phyloP scores from a whole-genome alignment of 257 asterid species.

The Solanum arcanum region DNA sequence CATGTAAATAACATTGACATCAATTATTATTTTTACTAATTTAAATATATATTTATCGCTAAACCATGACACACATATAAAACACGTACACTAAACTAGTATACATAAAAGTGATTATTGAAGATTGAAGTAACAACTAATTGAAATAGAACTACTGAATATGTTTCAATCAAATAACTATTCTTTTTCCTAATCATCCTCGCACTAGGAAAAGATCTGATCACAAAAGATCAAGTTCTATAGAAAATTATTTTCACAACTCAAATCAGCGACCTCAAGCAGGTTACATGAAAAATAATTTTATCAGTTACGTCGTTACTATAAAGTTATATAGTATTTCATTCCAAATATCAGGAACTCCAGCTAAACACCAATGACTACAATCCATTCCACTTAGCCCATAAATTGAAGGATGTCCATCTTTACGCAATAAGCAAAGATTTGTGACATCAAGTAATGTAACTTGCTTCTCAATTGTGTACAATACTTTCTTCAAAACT shows the following conservation, averaged over 20 bases:
- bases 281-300: background rate
- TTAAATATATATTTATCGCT: too few species aligned
- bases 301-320: constrained; percentile 2
- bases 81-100: too few species aligned
- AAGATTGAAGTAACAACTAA: background rate
- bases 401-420: constrained; percentile 78
- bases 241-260: too few species aligned
- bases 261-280: too few species aligned
- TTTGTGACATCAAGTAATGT: constrained; percentile 55
- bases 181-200: background rate
- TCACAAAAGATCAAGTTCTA: too few species aligned
- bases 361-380: constrained; percentile 92
- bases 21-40: too few species aligned
- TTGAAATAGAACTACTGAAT: background rate
- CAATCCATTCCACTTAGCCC: constrained; percentile 67
- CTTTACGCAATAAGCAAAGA: constrained; percentile 72
- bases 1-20: too few species aligned
- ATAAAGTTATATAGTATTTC: constrained; percentile 46
- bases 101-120: background rate
- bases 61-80: too few species aligned
- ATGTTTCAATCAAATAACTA: background rate
- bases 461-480: constrained; percentile 38
- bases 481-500: constrained; percentile 48
- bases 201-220: too few species aligned
- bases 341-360: constrained; percentile 93